Base-by-base conservation (phyloP, 2,329 filamentous ascomycete species). In the Penicillium decumbens region DNA sequence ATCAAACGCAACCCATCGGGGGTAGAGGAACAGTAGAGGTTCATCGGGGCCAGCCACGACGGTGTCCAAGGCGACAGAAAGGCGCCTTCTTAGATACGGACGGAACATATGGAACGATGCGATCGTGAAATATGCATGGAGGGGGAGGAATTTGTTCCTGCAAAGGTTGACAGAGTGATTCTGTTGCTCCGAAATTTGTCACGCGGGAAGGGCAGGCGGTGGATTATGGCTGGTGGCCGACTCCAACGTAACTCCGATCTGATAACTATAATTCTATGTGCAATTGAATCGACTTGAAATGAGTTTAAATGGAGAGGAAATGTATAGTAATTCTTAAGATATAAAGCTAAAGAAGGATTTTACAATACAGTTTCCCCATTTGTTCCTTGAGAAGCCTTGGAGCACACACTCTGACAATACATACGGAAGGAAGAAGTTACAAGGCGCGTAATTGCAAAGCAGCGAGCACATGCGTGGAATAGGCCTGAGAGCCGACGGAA, bases 21-120 rank as follows among this genome's bases (percentile, higher is more conserved):
- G 73, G 56, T 75, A 76, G 30, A 75, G 70, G 50, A 76, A 76
- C 13, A 72, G 64, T 40, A 76, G 60, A 52, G 72, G 72, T 57
- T 75, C 72, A 58, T 71, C 67, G 53, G 69, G 56, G 59, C 65
- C 60, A 58, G 64, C 60, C 56, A 65, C 58, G 56, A 65, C 62
- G 51, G 60, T 67, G 59, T 73, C 67, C 52, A 68, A 58, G 56
- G 68, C 55, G 53, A 64, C 59, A 51, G 61, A 62, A 50, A 70
- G 49, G 57, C 65, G 70, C 62, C 68, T 68, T 65, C 68, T 65
- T 54, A 71, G 66, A 65, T 65, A 68, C 50, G 69, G 64, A 51
- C 64, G 65, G 58, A 74, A 69, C 73, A 76, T 76, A 59, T 59
- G 63, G 56, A 49, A 53, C 29, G 44, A 52, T 54, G 49, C 51